These are phyloP conservation scores for Penium margaritaceum DNA, from an alignment of 139 green algal genomes.

Conservation along the genomic window DNA sequence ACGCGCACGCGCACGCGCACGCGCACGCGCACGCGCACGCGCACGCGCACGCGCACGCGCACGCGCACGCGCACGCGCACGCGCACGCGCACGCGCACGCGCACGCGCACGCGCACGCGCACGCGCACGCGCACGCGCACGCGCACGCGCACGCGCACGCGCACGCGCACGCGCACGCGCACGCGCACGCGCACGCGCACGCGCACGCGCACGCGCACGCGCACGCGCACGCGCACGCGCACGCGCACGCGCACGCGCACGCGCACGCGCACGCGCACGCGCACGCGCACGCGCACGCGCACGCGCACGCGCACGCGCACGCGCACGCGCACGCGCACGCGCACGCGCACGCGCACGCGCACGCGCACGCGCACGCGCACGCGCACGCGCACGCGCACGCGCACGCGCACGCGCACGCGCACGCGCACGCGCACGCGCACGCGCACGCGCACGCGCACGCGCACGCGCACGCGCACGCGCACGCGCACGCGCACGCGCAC, in stretches of 20 bases:
- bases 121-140: slow-evolving; percentile 10
- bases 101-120: slow-evolving; percentile 9
- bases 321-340: slow-evolving; percentile 7
- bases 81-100: slow-evolving; percentile 7
- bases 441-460: too few relatives aligned
- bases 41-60: slow-evolving; percentile 9
- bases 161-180: slow-evolving; percentile 9
- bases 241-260: slow-evolving; percentile 10
- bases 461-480: too few relatives aligned
- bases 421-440: too few relatives aligned
- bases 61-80: slow-evolving; percentile 10
- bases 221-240: slow-evolving; percentile 9
- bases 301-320: slow-evolving; percentile 10
- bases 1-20: slow-evolving; percentile 10
- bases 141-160: slow-evolving; percentile 7
- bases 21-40: slow-evolving; percentile 7
- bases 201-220: slow-evolving; percentile 7
- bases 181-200: slow-evolving; percentile 10
- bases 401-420: too few relatives aligned
- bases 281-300: slow-evolving; percentile 9
- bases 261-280: slow-evolving; percentile 7
- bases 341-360: slow-evolving; percentile 9
- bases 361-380: slow-evolving; percentile 10
- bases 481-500: too few relatives aligned
- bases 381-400: too few relatives aligned